phyloP scores from a whole-genome alignment of 176 grass and related monocot species.

The Dactylis glomerata region DNA sequence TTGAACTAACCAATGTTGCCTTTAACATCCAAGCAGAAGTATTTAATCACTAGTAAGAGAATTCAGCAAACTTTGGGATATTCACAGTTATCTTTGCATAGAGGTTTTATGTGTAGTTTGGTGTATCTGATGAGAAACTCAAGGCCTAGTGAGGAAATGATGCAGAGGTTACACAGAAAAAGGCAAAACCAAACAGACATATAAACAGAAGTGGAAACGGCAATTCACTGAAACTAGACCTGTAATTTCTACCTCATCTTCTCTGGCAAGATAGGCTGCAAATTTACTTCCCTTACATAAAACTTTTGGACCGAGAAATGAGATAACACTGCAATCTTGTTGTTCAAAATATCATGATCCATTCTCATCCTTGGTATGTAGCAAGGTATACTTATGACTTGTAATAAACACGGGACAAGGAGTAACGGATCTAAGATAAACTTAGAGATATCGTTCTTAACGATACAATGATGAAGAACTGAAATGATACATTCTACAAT shows the following conservation, averaged over 20 bases:
- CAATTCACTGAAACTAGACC: neutral
- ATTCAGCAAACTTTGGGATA: neutral
- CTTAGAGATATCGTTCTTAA: neutral
- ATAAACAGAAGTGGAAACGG: neutral
- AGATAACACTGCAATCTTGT: neutral
- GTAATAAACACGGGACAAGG: neutral
- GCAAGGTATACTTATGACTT: neutral
- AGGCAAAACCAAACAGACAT: neutral
- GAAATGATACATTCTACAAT: neutral
- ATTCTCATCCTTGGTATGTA: neutral
- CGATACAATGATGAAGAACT: neutral
- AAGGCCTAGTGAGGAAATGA: neutral
- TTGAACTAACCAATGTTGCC: no score
- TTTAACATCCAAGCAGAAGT: neutral
- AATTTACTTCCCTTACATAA: neutral
- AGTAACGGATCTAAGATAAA: neutral
- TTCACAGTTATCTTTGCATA: neutral
- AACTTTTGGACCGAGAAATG: neutral
- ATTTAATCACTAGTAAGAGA: neutral
- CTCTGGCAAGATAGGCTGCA: neutral
- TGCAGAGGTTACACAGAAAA: neutral
- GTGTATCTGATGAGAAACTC: neutral
- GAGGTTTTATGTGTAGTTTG: neutral
- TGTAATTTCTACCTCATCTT: neutral
- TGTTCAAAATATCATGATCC: neutral